Conservation (phyloP, 1,139 yeast species). For the Geotrichum restrictum region DNA sequence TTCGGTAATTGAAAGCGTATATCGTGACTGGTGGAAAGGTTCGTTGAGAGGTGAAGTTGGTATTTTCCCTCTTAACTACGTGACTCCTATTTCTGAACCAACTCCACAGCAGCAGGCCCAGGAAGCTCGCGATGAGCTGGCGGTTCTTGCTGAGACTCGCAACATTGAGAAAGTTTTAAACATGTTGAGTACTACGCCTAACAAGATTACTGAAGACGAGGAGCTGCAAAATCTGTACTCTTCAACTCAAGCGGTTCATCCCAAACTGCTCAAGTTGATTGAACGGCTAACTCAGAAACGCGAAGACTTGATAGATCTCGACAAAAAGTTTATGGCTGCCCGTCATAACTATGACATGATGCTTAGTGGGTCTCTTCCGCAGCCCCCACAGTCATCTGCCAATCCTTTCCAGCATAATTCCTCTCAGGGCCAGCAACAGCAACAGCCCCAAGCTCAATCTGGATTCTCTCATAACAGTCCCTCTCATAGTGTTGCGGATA, state of each 20-base stretch:
- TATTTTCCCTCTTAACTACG: constrained; percentile 89
- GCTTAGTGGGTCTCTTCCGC: constrained; percentile 47
- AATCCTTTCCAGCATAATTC: neutral
- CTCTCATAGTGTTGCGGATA: too few species aligned
- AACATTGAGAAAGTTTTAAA: constrained; percentile 66
- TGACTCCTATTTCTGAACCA: constrained; percentile 70
- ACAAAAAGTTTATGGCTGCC: constrained; percentile 65
- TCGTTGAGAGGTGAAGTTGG: constrained; percentile 76
- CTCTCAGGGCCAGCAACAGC: neutral
- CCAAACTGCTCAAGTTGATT: constrained; percentile 64
- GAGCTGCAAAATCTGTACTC: constrained; percentile 59
- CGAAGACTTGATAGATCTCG: constrained; percentile 68
- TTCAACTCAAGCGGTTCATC: constrained; percentile 65
- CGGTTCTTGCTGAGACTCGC: constrained; percentile 47
- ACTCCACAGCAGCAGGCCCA: constrained; percentile 50
- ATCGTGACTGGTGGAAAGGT: constrained; percentile 96
- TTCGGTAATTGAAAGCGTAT: constrained; percentile 80
- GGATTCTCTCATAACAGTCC: neutral
- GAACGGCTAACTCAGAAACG: constrained; percentile 71
- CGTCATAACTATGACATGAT: constrained; percentile 65
- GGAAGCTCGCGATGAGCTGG: constrained; percentile 44
- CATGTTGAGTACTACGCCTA: constrained; percentile 40
- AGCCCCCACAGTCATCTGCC: constrained; percentile 1
- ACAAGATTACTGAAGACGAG: constrained; percentile 41
- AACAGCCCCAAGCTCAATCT: neutral